Evolutionary conservation across 2,329 filamentous ascomycete genomes (phyloP).

Genomic region (Periconia sp.): DNA sequence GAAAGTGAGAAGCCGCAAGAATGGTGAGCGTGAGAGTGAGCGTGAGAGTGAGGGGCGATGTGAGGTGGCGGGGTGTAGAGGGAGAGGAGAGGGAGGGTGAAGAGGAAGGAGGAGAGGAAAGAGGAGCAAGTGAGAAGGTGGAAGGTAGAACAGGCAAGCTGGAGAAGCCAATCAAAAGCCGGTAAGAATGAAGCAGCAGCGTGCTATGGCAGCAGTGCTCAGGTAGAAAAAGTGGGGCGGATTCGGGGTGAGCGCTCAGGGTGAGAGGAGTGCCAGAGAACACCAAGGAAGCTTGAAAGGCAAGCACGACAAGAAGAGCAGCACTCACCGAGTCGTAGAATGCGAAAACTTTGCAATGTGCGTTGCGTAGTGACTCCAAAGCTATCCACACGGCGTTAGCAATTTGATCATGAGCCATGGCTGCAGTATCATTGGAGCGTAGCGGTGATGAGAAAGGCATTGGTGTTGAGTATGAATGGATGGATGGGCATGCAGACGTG

Average conservation of each 20-base stretch:
- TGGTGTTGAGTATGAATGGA: not conserved
- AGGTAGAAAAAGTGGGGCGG: slow-evolving; percentile 2
- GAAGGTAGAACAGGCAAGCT: slow-evolving; percentile 3
- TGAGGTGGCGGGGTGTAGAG: not conserved
- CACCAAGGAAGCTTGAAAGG: not conserved
- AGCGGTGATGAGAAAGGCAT: not conserved
- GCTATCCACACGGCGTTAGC: slow-evolving; percentile 29
- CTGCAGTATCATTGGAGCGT: not conserved
- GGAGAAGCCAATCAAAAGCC: slow-evolving; percentile 2
- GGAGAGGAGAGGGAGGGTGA: not conserved
- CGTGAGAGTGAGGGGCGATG: not conserved
- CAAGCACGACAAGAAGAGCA: not conserved
- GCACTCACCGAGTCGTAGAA: slow-evolving; percentile 42
- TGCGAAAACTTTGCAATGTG: slow-evolving; percentile 45
- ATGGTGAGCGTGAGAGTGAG: slow-evolving; percentile 22
- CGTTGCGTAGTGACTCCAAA: slow-evolving; percentile 45
- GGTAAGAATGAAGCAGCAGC: slow-evolving; percentile 5
- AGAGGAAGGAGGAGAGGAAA: not conserved
- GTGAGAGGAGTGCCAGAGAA: slow-evolving; percentile 8
- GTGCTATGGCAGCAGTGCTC: too few relatives aligned
- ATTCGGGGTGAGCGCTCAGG: not conserved
- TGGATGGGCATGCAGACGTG: not conserved
- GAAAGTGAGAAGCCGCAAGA: slow-evolving; percentile 9
- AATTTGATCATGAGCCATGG: not conserved
- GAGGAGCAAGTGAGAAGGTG: not conserved